Base-by-base conservation (phyloP, 306 rosid species). In the Castanea sativa region DNA sequence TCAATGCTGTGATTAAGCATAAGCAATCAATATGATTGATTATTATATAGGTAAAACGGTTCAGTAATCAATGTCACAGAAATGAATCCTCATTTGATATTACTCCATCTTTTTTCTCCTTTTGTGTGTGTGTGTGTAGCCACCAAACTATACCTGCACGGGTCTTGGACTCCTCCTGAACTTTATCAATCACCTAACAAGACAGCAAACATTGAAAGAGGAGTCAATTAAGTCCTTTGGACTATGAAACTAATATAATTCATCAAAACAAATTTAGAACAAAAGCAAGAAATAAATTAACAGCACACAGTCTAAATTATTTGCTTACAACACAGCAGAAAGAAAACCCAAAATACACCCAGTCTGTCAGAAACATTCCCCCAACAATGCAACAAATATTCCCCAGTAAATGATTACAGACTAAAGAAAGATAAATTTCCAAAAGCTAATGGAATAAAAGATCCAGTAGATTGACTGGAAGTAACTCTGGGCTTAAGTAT, bases 161-260 rank as follows among this genome's bases (percentile, higher is more conserved):
- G 73, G 87, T 95, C 92, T 95, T 91, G 76, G 97, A 87, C 86
- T 95, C 99, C 85, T 95, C 99, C 87, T 95, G 99, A 73, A 95
- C 99, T 83, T 95, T 95, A 83, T 95, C 99, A 75, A 95, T 92
- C 74, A 92, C 99, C 99, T 94, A 85, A 87, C 78, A 58, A 38
- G 69, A 85, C 70, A 77, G 15, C 29, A 41, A 78, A 45, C n/a
- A 33, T 72, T 32, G 73, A 75, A 13, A 90, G 69, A 25, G 69
- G 64, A 33, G 64, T 35, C n/a, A 9, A 25, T 1, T 53, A 16
- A 55, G 29, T n/a, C 69, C 53, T 63, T 25, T 2, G 7, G 53
- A 49, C 18, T 2, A 59, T 13, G 13, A 21, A 58, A 58, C 65
- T 3, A 58, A 58, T 10, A 58, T 58, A 21, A 6, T 9, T 58